phyloP scores from a whole-genome alignment of 805 yeast species.

The Schwanniomyces sp. region DNA sequence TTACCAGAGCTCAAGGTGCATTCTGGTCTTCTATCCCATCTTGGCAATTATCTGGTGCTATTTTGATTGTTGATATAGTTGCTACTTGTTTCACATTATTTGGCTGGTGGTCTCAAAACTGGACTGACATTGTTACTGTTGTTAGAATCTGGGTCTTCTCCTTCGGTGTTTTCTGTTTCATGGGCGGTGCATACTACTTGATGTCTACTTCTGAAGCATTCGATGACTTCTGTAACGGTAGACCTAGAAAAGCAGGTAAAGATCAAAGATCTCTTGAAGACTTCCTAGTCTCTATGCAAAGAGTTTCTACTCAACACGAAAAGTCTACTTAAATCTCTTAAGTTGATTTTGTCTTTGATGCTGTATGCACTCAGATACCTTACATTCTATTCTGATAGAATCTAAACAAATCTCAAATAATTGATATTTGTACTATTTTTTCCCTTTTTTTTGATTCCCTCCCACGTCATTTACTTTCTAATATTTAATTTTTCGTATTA shows the following conservation, averaged over 20 bases:
- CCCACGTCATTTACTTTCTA: constrained; percentile 20
- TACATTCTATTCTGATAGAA: neutral
- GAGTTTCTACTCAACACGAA: constrained; percentile 89
- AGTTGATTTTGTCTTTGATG: neutral
- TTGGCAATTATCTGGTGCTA: constrained; percentile 96
- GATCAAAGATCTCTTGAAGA: constrained; percentile 75
- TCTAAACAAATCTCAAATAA: neutral
- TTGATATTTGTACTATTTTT: constrained; percentile 8
- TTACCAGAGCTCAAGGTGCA: constrained; percentile 96
- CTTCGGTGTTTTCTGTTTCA: constrained; percentile 93
- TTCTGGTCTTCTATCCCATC: constrained; percentile 97
- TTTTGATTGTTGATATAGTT: constrained; percentile 81
- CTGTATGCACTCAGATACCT: constrained; percentile 3
- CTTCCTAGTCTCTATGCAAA: constrained; percentile 82
- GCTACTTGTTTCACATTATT: constrained; percentile 90
- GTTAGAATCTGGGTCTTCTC: constrained; percentile 95
- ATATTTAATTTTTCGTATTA: constrained; percentile 31
- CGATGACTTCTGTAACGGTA: constrained; percentile 85
- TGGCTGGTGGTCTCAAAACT: constrained; percentile 98
- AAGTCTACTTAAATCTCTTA: constrained; percentile 54
- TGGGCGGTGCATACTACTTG: constrained; percentile 95
- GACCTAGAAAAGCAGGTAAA: constrained; percentile 50
- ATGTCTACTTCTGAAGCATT: constrained; percentile 81
- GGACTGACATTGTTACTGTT: constrained; percentile 94
- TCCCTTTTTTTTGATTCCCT: constrained; percentile 17